A percentile compares a stretch with the other conserved stretches of the same genome.
Conservation (phyloP, 2,329 filamentous ascomycete species). For the Aspergillus sp. region DNA sequence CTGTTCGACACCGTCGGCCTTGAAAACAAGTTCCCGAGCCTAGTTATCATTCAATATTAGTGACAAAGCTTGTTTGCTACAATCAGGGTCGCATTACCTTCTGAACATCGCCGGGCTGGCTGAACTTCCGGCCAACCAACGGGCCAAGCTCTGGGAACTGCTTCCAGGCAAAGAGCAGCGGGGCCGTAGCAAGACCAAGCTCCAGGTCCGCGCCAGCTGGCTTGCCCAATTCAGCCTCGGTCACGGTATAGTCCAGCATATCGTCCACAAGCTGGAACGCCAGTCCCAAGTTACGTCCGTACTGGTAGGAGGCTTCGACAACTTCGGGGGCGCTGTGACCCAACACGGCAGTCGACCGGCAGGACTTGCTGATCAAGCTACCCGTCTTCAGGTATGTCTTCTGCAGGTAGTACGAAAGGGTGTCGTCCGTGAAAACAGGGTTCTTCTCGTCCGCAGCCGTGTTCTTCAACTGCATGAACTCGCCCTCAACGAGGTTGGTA, state of each 20-base stretch:
- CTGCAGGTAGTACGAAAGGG: conserved; percentile 89
- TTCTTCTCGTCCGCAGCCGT: conserved; percentile 84
- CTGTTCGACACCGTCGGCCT: conserved; percentile 86
- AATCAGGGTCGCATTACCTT: conserved; percentile 60
- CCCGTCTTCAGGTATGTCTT: conserved; percentile 99
- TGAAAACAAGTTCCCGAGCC: conserved; percentile 82
- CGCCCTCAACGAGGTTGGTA: conserved; percentile 94
- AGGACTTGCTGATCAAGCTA: conserved; percentile 93
- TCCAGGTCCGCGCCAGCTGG: conserved; percentile 93
- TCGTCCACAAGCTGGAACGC: conserved; percentile 98
- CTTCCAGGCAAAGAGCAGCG: conserved; percentile 94
- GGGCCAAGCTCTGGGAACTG: conserved; percentile 79
- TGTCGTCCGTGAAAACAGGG: conserved; percentile 83
- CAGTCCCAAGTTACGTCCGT: conserved; percentile 89
- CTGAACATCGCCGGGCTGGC: conserved; percentile 77
- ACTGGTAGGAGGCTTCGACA: conserved; percentile 87
- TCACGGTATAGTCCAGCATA: conserved; percentile 94
- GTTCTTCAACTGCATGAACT: conserved; percentile 99
- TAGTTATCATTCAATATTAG: conserved; percentile 39
- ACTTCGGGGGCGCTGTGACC: conserved; percentile 75
- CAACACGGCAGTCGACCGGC: conserved; percentile 82
- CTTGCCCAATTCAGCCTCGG: conserved; percentile 83
- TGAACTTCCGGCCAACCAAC: conserved; percentile 90
- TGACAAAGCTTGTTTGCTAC: background rate
- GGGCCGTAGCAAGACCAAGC: conserved; percentile 89